Evolutionary conservation across 2,329 filamentous ascomycete genomes (phyloP), one percentile per base, ranked within the genome.

Genomic region (Fusarium ramigenum): DNA sequence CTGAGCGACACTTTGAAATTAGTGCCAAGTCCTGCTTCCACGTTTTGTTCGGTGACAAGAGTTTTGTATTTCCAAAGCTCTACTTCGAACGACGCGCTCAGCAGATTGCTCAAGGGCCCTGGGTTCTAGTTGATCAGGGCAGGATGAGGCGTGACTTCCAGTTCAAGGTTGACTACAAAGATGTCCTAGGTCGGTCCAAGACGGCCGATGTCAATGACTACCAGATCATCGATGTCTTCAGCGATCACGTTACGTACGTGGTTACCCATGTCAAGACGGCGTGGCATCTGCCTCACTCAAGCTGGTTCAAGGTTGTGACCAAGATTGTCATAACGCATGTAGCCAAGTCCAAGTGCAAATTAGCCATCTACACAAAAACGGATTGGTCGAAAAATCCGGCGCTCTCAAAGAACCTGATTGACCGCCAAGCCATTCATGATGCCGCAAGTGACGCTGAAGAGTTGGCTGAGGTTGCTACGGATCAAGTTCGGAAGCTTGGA

Each of bases 1-100:
- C 93, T 2, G 93, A 97, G 80, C 90, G 93, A 69, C 89, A 94
- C 73, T 97, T 97, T 80, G 93, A 97, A 74, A 92, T 98, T 69
- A 97, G 94, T 71, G 93, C 96, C 52, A 98, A 99, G 82, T 94
- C 94, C 0, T 91, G 97, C 65, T 99, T 98, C 81, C 96, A 98
- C 79, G 93, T 98, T 21, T 88, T 99, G 58, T 99, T 98, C 82
- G 96, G 96, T 42, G 96, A 99, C 82, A 97, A 96, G 83, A 97
- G 94, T 80, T 94, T 95, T 39, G 92, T 98, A 43, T 99, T 98
- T 83, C 94, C 96, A 77, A 91, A 96, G 78, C 86, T 98, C 36
- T 96, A 98, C 80, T 92, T 94, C 79, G 94, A 97, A 80, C 89
- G 93, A 58, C 89, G 91, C 77, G 94, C 93, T 19, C 89, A 92